Conservation (phyloP, 2,329 filamentous ascomycete genomes). For the Fusarium caatingaense region DNA sequence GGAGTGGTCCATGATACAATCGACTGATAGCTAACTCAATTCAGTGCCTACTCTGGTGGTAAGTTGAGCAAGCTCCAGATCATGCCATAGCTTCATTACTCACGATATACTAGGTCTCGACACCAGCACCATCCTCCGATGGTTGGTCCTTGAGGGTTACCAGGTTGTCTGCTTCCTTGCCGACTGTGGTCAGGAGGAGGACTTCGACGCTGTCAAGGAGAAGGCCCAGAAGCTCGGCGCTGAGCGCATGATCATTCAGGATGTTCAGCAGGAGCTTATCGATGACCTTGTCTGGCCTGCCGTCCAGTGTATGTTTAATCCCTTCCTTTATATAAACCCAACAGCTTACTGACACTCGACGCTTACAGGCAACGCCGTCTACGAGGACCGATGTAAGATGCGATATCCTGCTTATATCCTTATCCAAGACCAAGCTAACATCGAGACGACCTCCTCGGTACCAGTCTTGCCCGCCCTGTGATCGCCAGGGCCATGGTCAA, state of each 20-base stretch:
- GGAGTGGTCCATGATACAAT: neutral
- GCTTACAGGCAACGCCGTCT: constrained; percentile 19
- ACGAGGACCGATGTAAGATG: constrained; percentile 51
- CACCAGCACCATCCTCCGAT: constrained; percentile 36
- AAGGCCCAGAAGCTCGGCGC: constrained; percentile 64
- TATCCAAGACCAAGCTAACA: neutral
- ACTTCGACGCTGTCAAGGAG: constrained; percentile 74
- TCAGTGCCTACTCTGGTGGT: constrained; percentile 43
- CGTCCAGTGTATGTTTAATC: constrained; percentile 63
- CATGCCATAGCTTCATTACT: constrained; percentile 6
- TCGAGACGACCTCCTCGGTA: constrained; percentile 54
- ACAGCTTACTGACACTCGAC: neutral
- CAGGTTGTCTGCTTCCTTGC: constrained; percentile 60
- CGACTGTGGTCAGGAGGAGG: constrained; percentile 76
- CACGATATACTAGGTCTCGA: constrained; percentile 29
- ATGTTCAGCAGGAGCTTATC: constrained; percentile 78
- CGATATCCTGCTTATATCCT: neutral
- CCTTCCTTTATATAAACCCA: constrained; percentile 38
- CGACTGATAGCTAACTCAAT: constrained; percentile 23
- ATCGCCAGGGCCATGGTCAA: constrained; percentile 66
- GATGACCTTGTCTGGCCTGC: constrained; percentile 81
- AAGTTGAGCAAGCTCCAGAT: constrained; percentile 10
- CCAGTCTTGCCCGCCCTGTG: constrained; percentile 71
- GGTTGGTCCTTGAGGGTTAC: constrained; percentile 18
- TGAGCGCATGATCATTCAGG: constrained; percentile 61